phyloP scores from a whole-genome alignment of 2,329 filamentous ascomycete genomes.

The Phialophora expanda region DNA sequence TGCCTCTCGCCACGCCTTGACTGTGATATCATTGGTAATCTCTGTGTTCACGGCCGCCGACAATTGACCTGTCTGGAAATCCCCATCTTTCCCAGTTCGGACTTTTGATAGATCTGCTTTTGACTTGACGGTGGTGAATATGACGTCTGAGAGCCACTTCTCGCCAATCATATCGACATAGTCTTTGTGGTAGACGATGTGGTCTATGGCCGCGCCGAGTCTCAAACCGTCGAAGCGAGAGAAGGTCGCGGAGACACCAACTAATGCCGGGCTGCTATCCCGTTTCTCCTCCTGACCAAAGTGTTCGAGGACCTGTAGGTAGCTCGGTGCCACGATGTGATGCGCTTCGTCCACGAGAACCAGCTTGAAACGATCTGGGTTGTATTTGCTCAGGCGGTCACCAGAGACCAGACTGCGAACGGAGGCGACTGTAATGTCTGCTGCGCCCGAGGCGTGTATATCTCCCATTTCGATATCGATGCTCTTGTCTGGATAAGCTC shows the following conservation, averaged over 20 bases:
- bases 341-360: slow-evolving; percentile 95
- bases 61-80: slow-evolving; percentile 79
- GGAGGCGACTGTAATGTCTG: slow-evolving; percentile 93
- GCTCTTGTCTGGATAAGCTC: slow-evolving; percentile 76
- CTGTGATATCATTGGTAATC: slow-evolving; percentile 79
- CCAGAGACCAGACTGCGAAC: slow-evolving; percentile 81
- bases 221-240: slow-evolving; percentile 82
- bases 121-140: slow-evolving; percentile 90
- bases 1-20: slow-evolving; percentile 83
- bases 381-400: slow-evolving; percentile 79
- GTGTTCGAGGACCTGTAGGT: slow-evolving; percentile 75
- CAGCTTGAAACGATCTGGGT: slow-evolving; percentile 80
- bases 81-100: slow-evolving; percentile 67
- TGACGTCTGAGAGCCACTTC: slow-evolving; percentile 88
- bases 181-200: slow-evolving; percentile 93
- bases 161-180: slow-evolving; percentile 83
- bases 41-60: slow-evolving; percentile 82
- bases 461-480: slow-evolving; percentile 93
- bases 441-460: slow-evolving; percentile 73
- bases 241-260: slow-evolving; percentile 86
- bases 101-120: slow-evolving; percentile 78
- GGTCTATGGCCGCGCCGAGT: slow-evolving; percentile 83
- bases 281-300: slow-evolving; percentile 69
- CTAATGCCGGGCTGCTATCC: slow-evolving; percentile 65
- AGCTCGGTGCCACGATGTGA: slow-evolving; percentile 86